Percentiles rank a stretch among this genome's conserved stretches.
Evolutionary conservation across 805 yeast genomes (phyloP).

Genomic region (Jamesozyma spencerorum): DNA sequence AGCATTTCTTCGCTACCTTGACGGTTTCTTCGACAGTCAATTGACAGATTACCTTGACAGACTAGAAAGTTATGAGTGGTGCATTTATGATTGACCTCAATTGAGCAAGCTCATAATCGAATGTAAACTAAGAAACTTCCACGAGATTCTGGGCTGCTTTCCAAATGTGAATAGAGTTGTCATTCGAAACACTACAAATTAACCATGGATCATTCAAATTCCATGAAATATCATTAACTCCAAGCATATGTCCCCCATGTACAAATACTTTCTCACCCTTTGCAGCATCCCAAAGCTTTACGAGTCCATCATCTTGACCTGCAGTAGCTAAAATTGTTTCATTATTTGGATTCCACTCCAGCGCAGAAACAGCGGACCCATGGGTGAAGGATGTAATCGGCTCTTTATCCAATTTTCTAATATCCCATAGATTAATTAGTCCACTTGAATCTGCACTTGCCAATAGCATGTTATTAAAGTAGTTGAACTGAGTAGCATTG

Average conservation of each 20-base stretch:
- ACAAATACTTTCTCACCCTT: conserved; percentile 38
- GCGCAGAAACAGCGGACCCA: conserved; percentile 49
- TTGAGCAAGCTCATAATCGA: too few relatives aligned
- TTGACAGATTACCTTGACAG: too few relatives aligned
- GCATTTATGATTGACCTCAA: too few relatives aligned
- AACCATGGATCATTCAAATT: conserved; percentile 60
- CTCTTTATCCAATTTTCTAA: conserved; percentile 35
- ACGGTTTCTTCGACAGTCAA: too few relatives aligned
- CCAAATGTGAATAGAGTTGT: conserved; percentile 84
- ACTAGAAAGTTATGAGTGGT: too few relatives aligned
- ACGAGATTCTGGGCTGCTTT: conserved; percentile 43
- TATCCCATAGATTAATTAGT: conserved; percentile 51
- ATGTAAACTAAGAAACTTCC: conserved; percentile 8
- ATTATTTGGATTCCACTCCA: conserved; percentile 63
- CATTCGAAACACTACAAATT: conserved; percentile 72
- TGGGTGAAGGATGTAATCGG: conserved; percentile 28
- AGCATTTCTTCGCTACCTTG: too few relatives aligned
- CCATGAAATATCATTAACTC: conserved; percentile 81
- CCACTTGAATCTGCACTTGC: conserved; percentile 65
- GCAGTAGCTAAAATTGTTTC: conserved; percentile 53
- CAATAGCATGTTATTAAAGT: conserved; percentile 43
- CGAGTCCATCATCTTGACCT: conserved; percentile 54
- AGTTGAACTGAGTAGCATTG: conserved; percentile 54
- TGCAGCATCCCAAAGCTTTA: conserved; percentile 51
- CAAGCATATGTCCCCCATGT: conserved; percentile 84